A percentile compares a stretch with the other conserved stretches of the same genome.
Evolutionary conservation across 202 grass and related monocot species (phyloP).

Genomic region (Zizania palustris): DNA sequence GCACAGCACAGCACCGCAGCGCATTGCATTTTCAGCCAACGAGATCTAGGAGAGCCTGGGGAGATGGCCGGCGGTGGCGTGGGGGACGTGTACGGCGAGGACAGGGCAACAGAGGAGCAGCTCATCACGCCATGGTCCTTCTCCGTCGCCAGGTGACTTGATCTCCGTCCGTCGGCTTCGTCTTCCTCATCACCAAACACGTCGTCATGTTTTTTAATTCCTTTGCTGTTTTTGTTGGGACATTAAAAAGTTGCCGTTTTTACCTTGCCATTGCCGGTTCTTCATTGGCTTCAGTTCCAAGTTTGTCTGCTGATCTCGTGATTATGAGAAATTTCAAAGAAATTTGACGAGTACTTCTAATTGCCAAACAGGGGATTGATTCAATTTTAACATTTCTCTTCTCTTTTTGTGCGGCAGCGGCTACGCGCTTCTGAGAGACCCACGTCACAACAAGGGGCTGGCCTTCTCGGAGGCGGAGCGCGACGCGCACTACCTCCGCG

Average conservation of each 20-base stretch:
- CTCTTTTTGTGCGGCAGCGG: conserved; percentile 59
- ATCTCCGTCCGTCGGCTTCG: not conserved
- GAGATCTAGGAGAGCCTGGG: conserved; percentile 10
- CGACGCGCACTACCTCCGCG: conserved; percentile 95
- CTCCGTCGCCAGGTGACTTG: conserved; percentile 82
- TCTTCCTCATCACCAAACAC: too few species aligned
- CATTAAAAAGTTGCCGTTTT: not conserved
- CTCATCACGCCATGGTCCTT: conserved; percentile 83
- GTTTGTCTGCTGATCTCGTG: not conserved
- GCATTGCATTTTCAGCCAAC: too few species aligned
- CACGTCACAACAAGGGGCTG: conserved; percentile 85
- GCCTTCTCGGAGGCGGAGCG: conserved; percentile 87
- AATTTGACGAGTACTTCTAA: too few species aligned
- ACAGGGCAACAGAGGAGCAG: conserved; percentile 92
- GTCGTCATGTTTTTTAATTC: not conserved
- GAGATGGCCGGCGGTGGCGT: conserved; percentile 67
- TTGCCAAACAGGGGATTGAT: too few species aligned
- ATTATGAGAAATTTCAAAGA: not conserved
- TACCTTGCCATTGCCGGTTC: not conserved
- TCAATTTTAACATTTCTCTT: not conserved
- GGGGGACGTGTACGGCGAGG: conserved; percentile 77
- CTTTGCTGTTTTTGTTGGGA: not conserved
- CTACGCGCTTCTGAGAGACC: conserved; percentile 74
- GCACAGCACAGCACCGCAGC: too few species aligned
- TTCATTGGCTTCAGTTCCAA: not conserved